These are phyloP conservation scores for Fraxinus pennsylvanica DNA, from an alignment of 257 asterid species.

Conservation along the genomic window DNA sequence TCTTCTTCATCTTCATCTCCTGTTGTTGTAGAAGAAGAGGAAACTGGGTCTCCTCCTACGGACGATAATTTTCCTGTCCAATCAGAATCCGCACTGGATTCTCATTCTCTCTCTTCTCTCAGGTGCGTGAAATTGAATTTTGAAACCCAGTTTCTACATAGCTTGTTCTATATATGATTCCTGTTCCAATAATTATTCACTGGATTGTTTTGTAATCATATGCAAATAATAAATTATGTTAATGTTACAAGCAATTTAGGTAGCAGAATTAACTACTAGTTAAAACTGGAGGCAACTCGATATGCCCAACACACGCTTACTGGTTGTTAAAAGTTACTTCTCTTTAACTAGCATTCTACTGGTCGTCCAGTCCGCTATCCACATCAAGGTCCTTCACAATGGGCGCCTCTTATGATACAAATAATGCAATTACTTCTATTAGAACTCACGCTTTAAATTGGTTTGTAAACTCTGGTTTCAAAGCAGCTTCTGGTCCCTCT, in stretches of 20 bases:
- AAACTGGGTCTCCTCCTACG: constrained; percentile 26
- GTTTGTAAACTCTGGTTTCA: background rate
- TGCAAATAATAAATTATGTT: too few species aligned
- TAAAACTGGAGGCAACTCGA: too few species aligned
- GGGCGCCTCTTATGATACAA: too few species aligned
- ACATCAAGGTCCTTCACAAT: too few species aligned
- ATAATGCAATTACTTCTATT: too few species aligned
- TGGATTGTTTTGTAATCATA: background rate
- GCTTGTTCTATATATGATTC: background rate
- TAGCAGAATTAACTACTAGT: too few species aligned
- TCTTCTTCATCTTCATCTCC: constrained; percentile 58
- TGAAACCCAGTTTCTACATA: background rate
- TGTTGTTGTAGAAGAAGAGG: constrained; percentile 35
- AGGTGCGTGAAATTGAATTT: constrained; percentile 37
- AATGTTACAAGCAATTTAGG: too few species aligned
- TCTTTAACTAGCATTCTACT: too few species aligned
- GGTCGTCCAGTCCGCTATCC: too few species aligned
- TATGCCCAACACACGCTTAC: too few species aligned
- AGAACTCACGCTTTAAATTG: too few species aligned
- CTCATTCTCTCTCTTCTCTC: constrained; percentile 35
- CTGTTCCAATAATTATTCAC: background rate
- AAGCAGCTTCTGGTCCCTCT: background rate
- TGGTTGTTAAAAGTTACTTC: too few species aligned
- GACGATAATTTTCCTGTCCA: constrained; percentile 25
- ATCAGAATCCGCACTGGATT: constrained; percentile 23